Evolutionary conservation across 2,329 filamentous ascomycete species (phyloP).

Genomic region (Exophiala oligosperma): DNA sequence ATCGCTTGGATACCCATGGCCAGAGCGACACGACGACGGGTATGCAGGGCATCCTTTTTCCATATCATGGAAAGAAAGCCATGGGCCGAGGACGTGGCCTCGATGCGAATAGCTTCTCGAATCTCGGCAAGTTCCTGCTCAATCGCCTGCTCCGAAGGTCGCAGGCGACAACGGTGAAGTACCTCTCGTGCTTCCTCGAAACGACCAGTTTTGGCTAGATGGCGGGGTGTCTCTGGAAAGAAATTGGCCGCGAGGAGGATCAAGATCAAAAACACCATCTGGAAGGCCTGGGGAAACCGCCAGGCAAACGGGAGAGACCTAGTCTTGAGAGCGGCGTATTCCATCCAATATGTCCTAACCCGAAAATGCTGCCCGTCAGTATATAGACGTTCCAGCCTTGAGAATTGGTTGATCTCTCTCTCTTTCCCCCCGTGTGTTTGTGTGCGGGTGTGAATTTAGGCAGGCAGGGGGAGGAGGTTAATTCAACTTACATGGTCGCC

Average conservation of each 20-base stretch:
- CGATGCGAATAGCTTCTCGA: slow-evolving; percentile 29
- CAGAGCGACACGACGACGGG: slow-evolving; percentile 27
- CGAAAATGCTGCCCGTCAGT: neutral
- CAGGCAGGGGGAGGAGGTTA: neutral
- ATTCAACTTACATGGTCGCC: slow-evolving; percentile 1
- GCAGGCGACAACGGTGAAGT: slow-evolving; percentile 16
- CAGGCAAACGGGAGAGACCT: slow-evolving; percentile 45
- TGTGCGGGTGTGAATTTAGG: no score
- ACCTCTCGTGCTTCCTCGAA: slow-evolving; percentile 26
- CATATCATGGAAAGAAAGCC: slow-evolving; percentile 31
- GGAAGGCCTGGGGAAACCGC: slow-evolving; percentile 63
- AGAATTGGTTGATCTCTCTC: no score
- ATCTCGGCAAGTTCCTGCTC: slow-evolving; percentile 31
- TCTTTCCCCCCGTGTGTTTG: no score
- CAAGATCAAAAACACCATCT: slow-evolving; percentile 60
- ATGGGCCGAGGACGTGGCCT: slow-evolving; percentile 27
- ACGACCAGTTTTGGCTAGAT: slow-evolving; percentile 29
- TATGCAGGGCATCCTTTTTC: slow-evolving; percentile 29
- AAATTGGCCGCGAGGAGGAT: slow-evolving; percentile 52
- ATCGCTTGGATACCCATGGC: slow-evolving; percentile 29
- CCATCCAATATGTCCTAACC: slow-evolving; percentile 34
- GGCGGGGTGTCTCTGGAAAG: slow-evolving; percentile 49
- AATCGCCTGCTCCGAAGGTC: slow-evolving; percentile 14
- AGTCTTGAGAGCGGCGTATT: slow-evolving; percentile 32
- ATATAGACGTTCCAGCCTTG: neutral